Evolutionary conservation across 345 rosid species (phyloP).

Genomic region (Gossypium stocksii): DNA sequence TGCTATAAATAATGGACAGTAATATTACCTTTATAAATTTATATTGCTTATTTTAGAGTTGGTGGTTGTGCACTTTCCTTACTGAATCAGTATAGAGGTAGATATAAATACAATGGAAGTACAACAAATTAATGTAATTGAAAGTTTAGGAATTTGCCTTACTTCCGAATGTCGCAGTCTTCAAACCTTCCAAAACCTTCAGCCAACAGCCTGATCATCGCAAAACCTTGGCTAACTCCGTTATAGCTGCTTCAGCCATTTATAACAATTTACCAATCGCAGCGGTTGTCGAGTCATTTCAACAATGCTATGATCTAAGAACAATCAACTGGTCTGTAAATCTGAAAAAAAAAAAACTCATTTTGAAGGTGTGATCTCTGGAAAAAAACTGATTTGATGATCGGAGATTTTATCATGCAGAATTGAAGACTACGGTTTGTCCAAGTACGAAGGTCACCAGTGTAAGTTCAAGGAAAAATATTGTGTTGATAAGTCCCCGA

Average conservation of each 20-base stretch:
- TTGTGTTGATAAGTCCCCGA: conserved; percentile 67
- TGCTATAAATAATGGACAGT: no score
- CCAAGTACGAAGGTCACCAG: not conserved
- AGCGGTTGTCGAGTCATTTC: not conserved
- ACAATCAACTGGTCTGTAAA: not conserved
- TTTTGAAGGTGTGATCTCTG: not conserved
- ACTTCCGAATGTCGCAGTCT: not conserved
- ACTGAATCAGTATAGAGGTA: no score
- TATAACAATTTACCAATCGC: not conserved
- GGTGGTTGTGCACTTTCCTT: no score
- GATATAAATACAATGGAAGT: not conserved
- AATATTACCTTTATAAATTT: no score
- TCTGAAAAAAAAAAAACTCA: not conserved
- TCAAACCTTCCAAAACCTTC: not conserved
- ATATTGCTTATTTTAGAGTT: no score
- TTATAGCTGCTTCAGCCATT: not conserved
- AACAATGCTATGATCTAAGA: not conserved
- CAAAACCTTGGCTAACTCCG: not conserved
- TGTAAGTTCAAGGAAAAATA: conserved; percentile 71
- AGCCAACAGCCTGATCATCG: not conserved
- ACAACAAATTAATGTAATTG: not conserved
- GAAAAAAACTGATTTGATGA: not conserved
- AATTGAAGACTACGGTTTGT: not conserved
- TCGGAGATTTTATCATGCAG: not conserved
- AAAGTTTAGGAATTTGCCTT: not conserved